phyloP scores from a whole-genome alignment of 805 yeast genomes.

The Kluyveromyces wickerhamii region DNA sequence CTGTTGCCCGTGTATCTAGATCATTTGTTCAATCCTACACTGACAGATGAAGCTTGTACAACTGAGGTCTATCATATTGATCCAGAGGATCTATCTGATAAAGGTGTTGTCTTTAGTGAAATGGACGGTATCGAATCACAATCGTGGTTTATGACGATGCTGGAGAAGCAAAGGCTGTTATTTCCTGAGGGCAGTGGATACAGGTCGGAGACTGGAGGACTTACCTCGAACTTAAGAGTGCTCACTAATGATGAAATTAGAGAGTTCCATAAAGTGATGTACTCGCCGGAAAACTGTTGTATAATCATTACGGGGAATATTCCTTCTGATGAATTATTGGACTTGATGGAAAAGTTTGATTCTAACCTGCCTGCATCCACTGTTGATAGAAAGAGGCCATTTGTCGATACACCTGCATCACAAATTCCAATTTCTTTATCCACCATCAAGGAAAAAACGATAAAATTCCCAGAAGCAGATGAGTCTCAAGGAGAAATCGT shows the following conservation, averaged over 20 bases:
- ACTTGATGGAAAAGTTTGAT: conserved; percentile 56
- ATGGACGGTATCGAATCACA: conserved; percentile 91
- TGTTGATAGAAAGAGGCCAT: conserved; percentile 53
- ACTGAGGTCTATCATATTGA: conserved; percentile 96
- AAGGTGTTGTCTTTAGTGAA: conserved; percentile 94
- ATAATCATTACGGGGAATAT: conserved; percentile 80
- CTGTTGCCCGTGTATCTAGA: conserved; percentile 85
- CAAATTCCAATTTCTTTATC: conserved; percentile 37
- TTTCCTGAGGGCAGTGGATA: conserved; percentile 65
- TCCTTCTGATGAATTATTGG: conserved; percentile 63
- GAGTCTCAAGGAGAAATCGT: conserved; percentile 73
- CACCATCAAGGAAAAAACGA: conserved; percentile 37
- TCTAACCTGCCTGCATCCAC: conserved; percentile 37
- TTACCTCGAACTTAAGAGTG: conserved; percentile 64
- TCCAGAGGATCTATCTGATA: conserved; percentile 72
- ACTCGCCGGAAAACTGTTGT: conserved; percentile 78
- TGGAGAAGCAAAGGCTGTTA: conserved; percentile 51
- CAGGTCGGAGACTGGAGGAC: conserved; percentile 90
- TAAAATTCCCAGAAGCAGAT: conserved; percentile 84
- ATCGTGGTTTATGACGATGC: conserved; percentile 56
- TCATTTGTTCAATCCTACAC: conserved; percentile 74
- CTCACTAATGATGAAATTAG: conserved; percentile 68
- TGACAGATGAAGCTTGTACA: conserved; percentile 81
- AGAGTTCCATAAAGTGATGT: conserved; percentile 60
- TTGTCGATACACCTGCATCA: conserved; percentile 53